Evolutionary conservation across 352 stramenopile species (phyloP).

Genomic region (Phytophthora sp.): DNA sequence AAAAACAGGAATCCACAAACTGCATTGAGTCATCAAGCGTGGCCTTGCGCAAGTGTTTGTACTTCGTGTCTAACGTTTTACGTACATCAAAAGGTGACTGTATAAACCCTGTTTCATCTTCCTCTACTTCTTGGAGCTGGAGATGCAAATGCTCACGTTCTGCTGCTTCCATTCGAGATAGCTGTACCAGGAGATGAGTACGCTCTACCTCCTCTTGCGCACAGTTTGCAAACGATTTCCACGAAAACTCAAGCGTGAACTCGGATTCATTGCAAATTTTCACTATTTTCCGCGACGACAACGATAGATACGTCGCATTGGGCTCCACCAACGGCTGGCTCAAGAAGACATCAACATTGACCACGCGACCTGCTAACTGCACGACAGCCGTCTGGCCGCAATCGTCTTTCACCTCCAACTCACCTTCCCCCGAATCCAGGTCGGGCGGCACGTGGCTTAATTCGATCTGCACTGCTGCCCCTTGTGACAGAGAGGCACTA

Average conservation of each 20-base stretch:
- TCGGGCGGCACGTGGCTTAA: slow-evolving; percentile 55
- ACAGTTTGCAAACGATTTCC: slow-evolving; percentile 89
- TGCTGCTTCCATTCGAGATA: slow-evolving; percentile 80
- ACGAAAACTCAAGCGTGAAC: slow-evolving; percentile 91
- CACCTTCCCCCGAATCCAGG: slow-evolving; percentile 55
- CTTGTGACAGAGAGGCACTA: slow-evolving; percentile 67
- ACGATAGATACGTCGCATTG: slow-evolving; percentile 91
- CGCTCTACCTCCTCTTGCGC: slow-evolving; percentile 86
- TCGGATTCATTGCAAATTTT: slow-evolving; percentile 95
- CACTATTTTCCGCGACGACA: slow-evolving; percentile 89
- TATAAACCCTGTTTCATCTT: slow-evolving; percentile 19
- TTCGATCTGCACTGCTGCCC: slow-evolving; percentile 81
- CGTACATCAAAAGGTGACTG: slow-evolving; percentile 64
- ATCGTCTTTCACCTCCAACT: slow-evolving; percentile 87
- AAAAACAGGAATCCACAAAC: slow-evolving; percentile 94
- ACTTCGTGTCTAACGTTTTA: slow-evolving; percentile 90
- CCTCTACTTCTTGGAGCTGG: slow-evolving; percentile 35
- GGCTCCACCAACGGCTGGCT: slow-evolving; percentile 85
- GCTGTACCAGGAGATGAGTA: slow-evolving; percentile 78
- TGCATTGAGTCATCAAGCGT: slow-evolving; percentile 92
- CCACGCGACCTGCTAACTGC: slow-evolving; percentile 66
- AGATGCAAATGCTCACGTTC: slow-evolving; percentile 75
- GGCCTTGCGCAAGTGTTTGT: slow-evolving; percentile 89
- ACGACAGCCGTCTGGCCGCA: slow-evolving; percentile 78
- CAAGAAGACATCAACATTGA: slow-evolving; percentile 93